Percentiles rank a stretch among this genome's conserved stretches.
These are phyloP conservation scores for Linanthus parryae DNA, from an alignment of 148 eudicot genomes.

Conservation along the genomic window DNA sequence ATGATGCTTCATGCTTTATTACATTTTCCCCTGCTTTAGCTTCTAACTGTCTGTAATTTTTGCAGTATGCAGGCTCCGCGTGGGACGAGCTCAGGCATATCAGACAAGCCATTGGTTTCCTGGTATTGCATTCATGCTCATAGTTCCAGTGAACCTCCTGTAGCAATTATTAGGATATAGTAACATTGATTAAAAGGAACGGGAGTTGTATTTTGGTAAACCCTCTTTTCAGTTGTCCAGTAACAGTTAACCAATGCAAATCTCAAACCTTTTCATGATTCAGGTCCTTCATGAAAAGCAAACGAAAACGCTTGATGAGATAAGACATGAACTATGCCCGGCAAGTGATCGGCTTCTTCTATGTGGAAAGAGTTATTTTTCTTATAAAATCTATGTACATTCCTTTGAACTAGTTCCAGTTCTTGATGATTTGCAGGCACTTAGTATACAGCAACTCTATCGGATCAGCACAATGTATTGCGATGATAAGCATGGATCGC, in stretches of 20 bases:
- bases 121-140: slow-evolving; percentile 38
- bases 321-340: slow-evolving; percentile 89
- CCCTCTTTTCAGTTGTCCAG: not conserved
- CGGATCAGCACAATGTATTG: slow-evolving; percentile 96
- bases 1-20: not conserved
- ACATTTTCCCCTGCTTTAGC: not conserved
- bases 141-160: not conserved
- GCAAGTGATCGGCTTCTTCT: slow-evolving; percentile 35
- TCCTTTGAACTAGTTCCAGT: slow-evolving; percentile 19
- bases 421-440: slow-evolving; percentile 40
- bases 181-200: not conserved
- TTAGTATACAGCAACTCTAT: slow-evolving; percentile 87
- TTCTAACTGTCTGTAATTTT: slow-evolving; percentile 16
- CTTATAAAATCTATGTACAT: slow-evolving; percentile 5
- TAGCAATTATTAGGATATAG: not conserved
- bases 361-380: slow-evolving; percentile 8
- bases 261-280: slow-evolving; percentile 12
- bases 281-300: slow-evolving; percentile 94
- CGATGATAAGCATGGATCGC: slow-evolving; percentile 96
- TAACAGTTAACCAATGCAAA: not conserved
- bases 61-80: slow-evolving; percentile 74
- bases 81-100: slow-evolving; percentile 97
- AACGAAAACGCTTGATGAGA: slow-evolving; percentile 78
- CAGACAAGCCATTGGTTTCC: slow-evolving; percentile 83
- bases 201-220: not conserved